Conservation (phyloP, 139 green algal genomes). For the Penium margaritaceum region DNA sequence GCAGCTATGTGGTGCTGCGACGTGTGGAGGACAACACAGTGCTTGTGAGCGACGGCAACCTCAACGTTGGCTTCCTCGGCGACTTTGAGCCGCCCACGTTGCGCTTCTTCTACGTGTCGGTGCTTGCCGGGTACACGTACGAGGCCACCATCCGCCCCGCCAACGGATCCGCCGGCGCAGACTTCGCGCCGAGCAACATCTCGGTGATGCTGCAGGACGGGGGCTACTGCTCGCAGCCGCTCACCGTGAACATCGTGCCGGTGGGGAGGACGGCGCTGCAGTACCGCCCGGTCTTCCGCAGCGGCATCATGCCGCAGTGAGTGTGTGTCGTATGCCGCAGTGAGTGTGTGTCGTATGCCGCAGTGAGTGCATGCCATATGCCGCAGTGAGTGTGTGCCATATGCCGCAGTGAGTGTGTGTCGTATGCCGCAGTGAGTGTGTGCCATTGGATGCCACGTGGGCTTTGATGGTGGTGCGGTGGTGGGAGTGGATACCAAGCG, state of each 20-base stretch:
- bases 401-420: no score
- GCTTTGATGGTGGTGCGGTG: no score
- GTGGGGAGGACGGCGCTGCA: neutral
- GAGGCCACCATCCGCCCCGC: neutral
- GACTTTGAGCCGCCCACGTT: neutral
- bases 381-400: no score
- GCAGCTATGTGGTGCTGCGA: neutral
- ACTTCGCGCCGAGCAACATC: neutral
- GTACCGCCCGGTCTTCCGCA: no score
- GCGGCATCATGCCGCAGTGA: no score
- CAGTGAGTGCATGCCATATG: no score
- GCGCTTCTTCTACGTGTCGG: slow-evolving; percentile 10
- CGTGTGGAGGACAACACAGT: neutral
- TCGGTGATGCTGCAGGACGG: slow-evolving; percentile 1
- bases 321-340: no score
- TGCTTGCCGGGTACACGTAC: slow-evolving; percentile 32
- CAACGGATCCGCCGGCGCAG: neutral
- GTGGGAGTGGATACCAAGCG: no score
- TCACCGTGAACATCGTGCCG: slow-evolving; percentile 2
- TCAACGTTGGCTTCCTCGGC: slow-evolving; percentile 4
- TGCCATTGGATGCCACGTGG: no score
- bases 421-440: no score
- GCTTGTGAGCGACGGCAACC: slow-evolving; percentile 1
- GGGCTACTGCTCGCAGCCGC: neutral
- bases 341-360: no score